These are phyloP conservation scores for Arthrobotrys megalospora DNA, from an alignment of 2,329 filamentous ascomycete genomes.

Conservation along the genomic window DNA sequence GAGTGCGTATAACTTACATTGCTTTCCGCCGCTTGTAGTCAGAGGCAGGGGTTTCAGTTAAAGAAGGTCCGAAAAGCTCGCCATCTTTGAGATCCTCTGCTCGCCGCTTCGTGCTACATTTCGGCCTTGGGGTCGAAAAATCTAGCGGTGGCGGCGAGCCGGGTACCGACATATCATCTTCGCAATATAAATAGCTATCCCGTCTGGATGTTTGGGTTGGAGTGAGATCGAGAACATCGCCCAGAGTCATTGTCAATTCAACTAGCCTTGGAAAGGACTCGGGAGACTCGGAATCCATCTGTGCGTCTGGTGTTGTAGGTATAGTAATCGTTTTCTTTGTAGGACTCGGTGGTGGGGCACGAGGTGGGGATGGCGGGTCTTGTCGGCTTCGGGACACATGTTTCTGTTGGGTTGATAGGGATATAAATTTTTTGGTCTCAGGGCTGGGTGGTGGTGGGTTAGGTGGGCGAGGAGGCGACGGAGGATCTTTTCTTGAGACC, in stretches of 20 bases:
- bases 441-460: conserved; percentile 54
- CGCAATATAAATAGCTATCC: conserved; percentile 34
- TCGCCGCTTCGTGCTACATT: conserved; percentile 5
- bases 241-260: conserved; percentile 42
- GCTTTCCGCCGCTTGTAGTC: conserved; percentile 13
- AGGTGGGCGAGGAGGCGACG: conserved; percentile 50
- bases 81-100: conserved; percentile 8
- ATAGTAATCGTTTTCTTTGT: background rate
- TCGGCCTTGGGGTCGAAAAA: conserved; percentile 30
- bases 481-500: conserved; percentile 46
- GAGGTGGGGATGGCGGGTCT: conserved; percentile 55
- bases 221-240: conserved; percentile 33
- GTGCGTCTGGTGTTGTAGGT: background rate
- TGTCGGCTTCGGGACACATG: conserved; percentile 42
- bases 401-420: conserved; percentile 1
- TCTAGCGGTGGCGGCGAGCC: conserved; percentile 42
- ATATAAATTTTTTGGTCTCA: conserved; percentile 29
- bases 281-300: background rate
- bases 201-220: background rate
- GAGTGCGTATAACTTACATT: background rate
- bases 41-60: background rate
- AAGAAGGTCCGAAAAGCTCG: conserved; percentile 13
- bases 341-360: conserved; percentile 55
- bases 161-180: conserved; percentile 46
- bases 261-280: conserved; percentile 40